Conservation (phyloP, 2,329 filamentous ascomycete species). For the Huntiella abstrusa region DNA sequence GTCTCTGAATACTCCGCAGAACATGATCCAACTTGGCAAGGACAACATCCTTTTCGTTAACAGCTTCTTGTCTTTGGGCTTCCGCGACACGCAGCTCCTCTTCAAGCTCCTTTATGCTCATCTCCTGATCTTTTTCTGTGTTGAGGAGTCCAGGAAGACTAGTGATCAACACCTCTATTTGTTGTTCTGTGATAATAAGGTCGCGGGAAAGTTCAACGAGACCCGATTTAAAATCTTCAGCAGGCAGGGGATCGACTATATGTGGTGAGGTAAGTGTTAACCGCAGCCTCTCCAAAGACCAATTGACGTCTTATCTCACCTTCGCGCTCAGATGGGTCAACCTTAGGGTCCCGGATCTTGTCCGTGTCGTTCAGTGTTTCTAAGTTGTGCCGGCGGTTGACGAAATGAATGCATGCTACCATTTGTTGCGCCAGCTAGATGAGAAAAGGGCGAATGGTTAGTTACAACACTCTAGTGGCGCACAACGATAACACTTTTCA, state of each 20-base stretch:
- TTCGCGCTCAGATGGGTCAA: constrained; percentile 31
- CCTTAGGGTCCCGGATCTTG: constrained; percentile 38
- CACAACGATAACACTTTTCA: constrained; percentile 7
- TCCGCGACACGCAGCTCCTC: constrained; percentile 46
- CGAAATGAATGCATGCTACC: constrained; percentile 45
- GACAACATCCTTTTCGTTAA: constrained; percentile 44
- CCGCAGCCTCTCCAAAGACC: background rate
- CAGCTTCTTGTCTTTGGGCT: constrained; percentile 40
- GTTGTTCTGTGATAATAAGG: constrained; percentile 61
- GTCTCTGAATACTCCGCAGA: constrained; percentile 39
- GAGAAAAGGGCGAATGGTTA: background rate
- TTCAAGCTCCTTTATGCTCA: constrained; percentile 44
- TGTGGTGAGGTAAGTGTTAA: background rate
- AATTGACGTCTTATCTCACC: constrained; percentile 18
- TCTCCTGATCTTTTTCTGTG: constrained; percentile 58
- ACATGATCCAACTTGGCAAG: constrained; percentile 40
- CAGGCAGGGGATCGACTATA: constrained; percentile 39
- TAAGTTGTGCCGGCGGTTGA: constrained; percentile 50
- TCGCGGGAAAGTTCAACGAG: constrained; percentile 58
- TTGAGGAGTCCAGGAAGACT: constrained; percentile 59
- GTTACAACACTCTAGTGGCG: background rate
- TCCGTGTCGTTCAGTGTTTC: constrained; percentile 38
- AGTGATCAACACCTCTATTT: constrained; percentile 62
- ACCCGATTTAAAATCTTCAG: constrained; percentile 46
- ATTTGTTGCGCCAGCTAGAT: constrained; percentile 49